Conservation (phyloP, 2,329 filamentous ascomycete genomes). For the Stagonosporopsis vannaccii region DNA sequence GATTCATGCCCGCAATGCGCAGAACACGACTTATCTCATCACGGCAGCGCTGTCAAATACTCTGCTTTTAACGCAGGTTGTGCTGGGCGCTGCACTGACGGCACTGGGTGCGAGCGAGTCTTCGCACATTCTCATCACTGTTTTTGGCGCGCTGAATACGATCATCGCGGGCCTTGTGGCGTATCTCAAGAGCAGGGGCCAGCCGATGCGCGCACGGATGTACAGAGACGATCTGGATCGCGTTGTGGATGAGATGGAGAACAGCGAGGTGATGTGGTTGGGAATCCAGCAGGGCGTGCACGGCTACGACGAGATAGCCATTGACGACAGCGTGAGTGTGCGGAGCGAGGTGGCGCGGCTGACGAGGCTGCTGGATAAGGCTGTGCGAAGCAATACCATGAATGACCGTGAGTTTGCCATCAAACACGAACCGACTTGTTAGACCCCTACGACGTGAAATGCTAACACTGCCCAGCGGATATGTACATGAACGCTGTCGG, state of each 20-base stretch:
- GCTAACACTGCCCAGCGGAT: conserved; percentile 8
- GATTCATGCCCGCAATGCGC: conserved; percentile 36
- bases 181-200: conserved; percentile 51
- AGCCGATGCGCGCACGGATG: conserved; percentile 52
- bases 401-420: conserved; percentile 26
- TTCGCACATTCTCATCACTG: conserved; percentile 48
- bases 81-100: conserved; percentile 51
- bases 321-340: conserved; percentile 51
- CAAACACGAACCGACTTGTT: not conserved
- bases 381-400: conserved; percentile 30
- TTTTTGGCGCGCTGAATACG: conserved; percentile 52
- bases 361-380: conserved; percentile 30
- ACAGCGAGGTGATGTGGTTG: conserved; percentile 53
- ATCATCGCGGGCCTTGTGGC: conserved; percentile 52
- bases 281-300: conserved; percentile 53
- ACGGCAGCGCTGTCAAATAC: conserved; percentile 49
- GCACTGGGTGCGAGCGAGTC: conserved; percentile 48
- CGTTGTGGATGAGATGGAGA: conserved; percentile 53
- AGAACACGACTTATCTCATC: conserved; percentile 46
- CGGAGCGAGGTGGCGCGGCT: conserved; percentile 30
- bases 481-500: conserved; percentile 23
- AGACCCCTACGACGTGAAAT: too few species aligned
- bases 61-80: conserved; percentile 49
- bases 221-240: conserved; percentile 52
- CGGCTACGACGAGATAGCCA: conserved; percentile 57